Evolutionary conservation across 306 rosid species (phyloP), one percentile per base, ranked within the genome.

Genomic region (Sechiopsis laciniata): DNA sequence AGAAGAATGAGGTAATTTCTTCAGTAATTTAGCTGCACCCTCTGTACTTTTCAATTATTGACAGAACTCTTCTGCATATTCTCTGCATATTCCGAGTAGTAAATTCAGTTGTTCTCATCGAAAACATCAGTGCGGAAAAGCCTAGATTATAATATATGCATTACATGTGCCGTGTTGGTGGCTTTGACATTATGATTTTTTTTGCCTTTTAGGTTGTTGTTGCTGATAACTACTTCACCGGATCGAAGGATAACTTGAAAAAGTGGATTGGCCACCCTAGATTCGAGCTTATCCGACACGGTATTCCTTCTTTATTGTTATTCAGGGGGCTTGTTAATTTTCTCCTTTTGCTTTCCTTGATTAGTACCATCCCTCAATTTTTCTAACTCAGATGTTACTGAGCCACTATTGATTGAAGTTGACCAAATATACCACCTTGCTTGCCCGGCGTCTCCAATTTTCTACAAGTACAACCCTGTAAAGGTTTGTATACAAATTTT

Each of bases 381-480:
- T 45, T 46, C 53, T 76, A 52, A 29, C 84, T 59, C 62, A 93
- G 98, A 93, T 84, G 91, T 93, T 74, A 93, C 97, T 3, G 98
- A 93, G 80, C 76, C 94, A 51, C 80, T 93, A 90, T 56, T 86
- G 88, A 76, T 90, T 22, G 97, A 93, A 84, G 98, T 93, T 78
- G 98, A 93, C 84, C 96, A 78, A 85, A 93, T 93, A 73, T 90
- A 93, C 82, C 98, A 90, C 81, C 96, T 93, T 74, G 98, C 98
- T 17, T 93, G 98, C 84, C 98, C 98, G 0, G 98, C 98, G 40
- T 93, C 97, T 67, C 98, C 98, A 48, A 90, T 93, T 83, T 93
- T 90, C 88, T 93, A 93, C 80, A 90, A 93, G 85, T 89, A 93
- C 84, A 93, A 93, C 78, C 97, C 97, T 45, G 98, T 93, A 7